A percentile compares a stretch with the other conserved stretches of the same genome.
These are phyloP conservation scores for Castanopsis chinensis DNA, from an alignment of 306 rosid species.

Conservation along the genomic window DNA sequence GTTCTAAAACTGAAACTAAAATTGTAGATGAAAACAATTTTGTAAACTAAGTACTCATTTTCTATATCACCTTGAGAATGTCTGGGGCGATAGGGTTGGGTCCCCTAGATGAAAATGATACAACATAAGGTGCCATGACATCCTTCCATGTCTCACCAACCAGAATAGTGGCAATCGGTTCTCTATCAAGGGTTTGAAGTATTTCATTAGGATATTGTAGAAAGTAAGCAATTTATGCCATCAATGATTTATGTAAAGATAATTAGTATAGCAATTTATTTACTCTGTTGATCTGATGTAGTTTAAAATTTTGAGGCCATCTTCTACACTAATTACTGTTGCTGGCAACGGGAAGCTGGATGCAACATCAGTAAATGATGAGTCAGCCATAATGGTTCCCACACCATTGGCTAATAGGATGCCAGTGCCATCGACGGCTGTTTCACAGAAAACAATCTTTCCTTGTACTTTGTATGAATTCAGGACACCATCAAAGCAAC, in stretches of 20 bases:
- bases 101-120: conserved; percentile 34
- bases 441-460: conserved; percentile 28
- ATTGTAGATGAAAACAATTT: background rate
- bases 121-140: conserved; percentile 21
- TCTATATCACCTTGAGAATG: conserved; percentile 28
- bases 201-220: background rate
- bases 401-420: conserved; percentile 16
- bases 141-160: conserved; percentile 16
- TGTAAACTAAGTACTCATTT: background rate
- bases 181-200: conserved; percentile 3
- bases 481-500: conserved; percentile 1
- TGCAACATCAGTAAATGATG: background rate
- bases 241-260: background rate
- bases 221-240: background rate
- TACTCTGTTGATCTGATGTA: conserved; percentile 26
- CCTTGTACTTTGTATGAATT: conserved; percentile 18
- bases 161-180: conserved; percentile 23
- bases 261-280: background rate
- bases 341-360: conserved; percentile 17
- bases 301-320: conserved; percentile 24
- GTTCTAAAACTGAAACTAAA: too few relatives aligned
- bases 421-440: conserved; percentile 7
- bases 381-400: conserved; percentile 29
- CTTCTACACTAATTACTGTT: conserved; percentile 15
- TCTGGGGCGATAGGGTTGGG: conserved; percentile 26